Evolutionary conservation across 495 filamentous ascomycete species (phyloP).

Genomic region (Penicillium psychrofluorescens): DNA sequence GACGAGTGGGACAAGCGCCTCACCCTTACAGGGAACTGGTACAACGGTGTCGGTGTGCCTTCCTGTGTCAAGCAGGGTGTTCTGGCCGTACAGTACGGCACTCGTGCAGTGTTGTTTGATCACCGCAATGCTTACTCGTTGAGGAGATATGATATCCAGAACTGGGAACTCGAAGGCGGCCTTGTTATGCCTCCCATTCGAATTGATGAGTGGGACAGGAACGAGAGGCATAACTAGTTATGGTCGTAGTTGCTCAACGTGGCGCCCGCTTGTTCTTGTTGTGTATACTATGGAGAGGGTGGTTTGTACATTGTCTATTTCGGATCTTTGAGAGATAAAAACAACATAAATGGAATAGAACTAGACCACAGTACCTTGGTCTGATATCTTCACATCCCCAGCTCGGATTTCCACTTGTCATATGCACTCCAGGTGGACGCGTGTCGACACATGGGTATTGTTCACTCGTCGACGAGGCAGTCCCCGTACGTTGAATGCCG

Average conservation of each 20-base stretch:
- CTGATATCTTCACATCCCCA: too few species aligned
- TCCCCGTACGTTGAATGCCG: too few species aligned
- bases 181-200: constrained; percentile 25
- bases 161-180: constrained; percentile 31
- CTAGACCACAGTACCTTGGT: too few species aligned
- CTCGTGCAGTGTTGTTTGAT: too few species aligned
- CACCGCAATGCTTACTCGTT: constrained; percentile 3
- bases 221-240: not conserved
- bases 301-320: too few species aligned
- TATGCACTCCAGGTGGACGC: too few species aligned
- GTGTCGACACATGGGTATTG: too few species aligned
- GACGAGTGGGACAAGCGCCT: constrained; percentile 55
- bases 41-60: constrained; percentile 54
- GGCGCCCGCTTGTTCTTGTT: not conserved
- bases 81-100: constrained; percentile 23
- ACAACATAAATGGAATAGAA: too few species aligned
- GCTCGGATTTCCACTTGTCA: too few species aligned
- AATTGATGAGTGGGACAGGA: constrained; percentile 4
- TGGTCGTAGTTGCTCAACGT: too few species aligned
- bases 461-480: too few species aligned
- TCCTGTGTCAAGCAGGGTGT: constrained; percentile 51
- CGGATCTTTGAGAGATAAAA: too few species aligned
- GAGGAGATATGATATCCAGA: constrained; percentile 7
- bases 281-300: not conserved
- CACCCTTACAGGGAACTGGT: constrained; percentile 74